Evolutionary conservation across 257 asterid genomes (phyloP).

Genomic region (Primulina huaijiensis): DNA sequence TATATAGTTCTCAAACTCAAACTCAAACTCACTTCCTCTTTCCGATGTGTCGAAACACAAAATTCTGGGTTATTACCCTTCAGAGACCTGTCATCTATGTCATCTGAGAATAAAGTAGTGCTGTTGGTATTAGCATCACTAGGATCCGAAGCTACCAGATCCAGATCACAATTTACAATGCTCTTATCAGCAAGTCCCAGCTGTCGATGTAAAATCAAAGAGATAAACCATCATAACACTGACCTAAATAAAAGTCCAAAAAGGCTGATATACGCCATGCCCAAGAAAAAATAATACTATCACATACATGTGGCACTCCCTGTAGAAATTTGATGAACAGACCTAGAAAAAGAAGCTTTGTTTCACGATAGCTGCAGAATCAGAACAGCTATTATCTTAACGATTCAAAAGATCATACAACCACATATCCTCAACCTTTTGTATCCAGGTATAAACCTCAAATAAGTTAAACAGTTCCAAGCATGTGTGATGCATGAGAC

Average conservation of each 20-base stretch:
- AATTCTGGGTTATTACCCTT: slow-evolving; percentile 60
- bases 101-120: slow-evolving; percentile 94
- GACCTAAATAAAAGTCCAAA: slow-evolving; percentile 15
- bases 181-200: slow-evolving; percentile 98
- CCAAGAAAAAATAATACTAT: slow-evolving; percentile 16
- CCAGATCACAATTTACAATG: slow-evolving; percentile 77
- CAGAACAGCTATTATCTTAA: background rate
- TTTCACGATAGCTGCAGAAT: slow-evolving; percentile 18
- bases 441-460: background rate
- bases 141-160: slow-evolving; percentile 74
- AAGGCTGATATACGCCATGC: slow-evolving; percentile 14
- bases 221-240: slow-evolving; percentile 18
- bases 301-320: slow-evolving; percentile 16
- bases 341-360: slow-evolving; percentile 21
- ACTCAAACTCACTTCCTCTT: slow-evolving; percentile 59
- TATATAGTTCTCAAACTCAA: slow-evolving; percentile 11
- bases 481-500: slow-evolving; percentile 4
- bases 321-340: slow-evolving; percentile 16
- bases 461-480: background rate
- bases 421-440: background rate
- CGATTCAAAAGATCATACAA: background rate
- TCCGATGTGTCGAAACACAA: slow-evolving; percentile 53
- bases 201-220: slow-evolving; percentile 49
- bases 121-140: slow-evolving; percentile 96
- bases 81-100: slow-evolving; percentile 73